Evolutionary conservation across 805 yeast genomes (phyloP).

Genomic region (Nakazawaea sp.): DNA sequence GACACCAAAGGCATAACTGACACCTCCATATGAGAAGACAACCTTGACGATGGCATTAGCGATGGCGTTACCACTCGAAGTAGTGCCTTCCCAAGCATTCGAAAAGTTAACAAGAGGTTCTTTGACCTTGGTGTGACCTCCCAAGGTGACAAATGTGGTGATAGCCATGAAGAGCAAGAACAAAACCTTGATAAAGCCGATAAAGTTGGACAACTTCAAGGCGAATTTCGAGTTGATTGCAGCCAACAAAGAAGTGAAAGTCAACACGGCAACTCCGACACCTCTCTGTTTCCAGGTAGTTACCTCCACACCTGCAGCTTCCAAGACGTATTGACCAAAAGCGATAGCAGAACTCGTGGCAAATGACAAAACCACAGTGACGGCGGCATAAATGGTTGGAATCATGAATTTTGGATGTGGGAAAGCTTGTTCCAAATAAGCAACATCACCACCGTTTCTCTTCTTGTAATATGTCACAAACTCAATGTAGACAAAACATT

Average conservation of each 20-base stretch:
- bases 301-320: conserved; percentile 24
- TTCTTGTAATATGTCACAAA: too few species aligned
- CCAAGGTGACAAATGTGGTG: conserved; percentile 29
- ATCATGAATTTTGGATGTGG: conserved; percentile 27
- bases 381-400: conserved; percentile 32
- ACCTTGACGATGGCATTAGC: too few species aligned
- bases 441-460: too few species aligned
- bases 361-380: conserved; percentile 29
- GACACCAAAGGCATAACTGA: too few species aligned
- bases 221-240: conserved; percentile 23
- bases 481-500: too few species aligned
- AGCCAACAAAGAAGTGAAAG: conserved; percentile 18
- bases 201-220: conserved; percentile 23
- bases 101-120: too few species aligned
- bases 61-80: too few species aligned
- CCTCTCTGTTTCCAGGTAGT: conserved; percentile 31
- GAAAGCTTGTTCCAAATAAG: conserved; percentile 32
- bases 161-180: conserved; percentile 26
- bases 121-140: conserved; percentile 27
- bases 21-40: too few species aligned
- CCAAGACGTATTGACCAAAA: conserved; percentile 26
- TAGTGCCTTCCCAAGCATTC: too few species aligned
- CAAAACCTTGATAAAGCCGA: conserved; percentile 29
- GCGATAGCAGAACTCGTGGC: conserved; percentile 30
- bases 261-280: conserved; percentile 26